Conservation (phyloP, 1,139 yeast genomes). For the Scheffersomyces cryptocercus region DNA sequence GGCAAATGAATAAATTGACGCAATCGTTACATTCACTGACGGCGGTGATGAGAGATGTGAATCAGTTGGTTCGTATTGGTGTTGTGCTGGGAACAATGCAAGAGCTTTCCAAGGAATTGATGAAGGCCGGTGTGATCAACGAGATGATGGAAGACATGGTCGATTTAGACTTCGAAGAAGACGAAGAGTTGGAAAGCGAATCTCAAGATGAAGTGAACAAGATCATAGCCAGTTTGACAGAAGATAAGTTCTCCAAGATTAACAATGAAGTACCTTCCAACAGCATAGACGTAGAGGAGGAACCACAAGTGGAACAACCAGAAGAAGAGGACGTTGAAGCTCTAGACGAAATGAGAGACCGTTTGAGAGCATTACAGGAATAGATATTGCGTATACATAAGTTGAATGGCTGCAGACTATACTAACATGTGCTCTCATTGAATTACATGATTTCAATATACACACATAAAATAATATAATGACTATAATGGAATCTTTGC, state of each 20-base stretch:
- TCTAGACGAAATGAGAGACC: slow-evolving; percentile 83
- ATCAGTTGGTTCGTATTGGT: slow-evolving; percentile 74
- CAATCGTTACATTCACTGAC: slow-evolving; percentile 82
- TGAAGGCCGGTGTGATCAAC: slow-evolving; percentile 88
- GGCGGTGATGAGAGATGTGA: slow-evolving; percentile 85
- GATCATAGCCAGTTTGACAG: slow-evolving; percentile 46
- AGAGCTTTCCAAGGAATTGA: slow-evolving; percentile 81
- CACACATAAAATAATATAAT: no score
- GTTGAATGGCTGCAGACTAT: no score
- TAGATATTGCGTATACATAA: slow-evolving; percentile 16
- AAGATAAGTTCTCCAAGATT: slow-evolving; percentile 44
- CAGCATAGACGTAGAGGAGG: slow-evolving; percentile 22
- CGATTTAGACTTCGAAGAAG: slow-evolving; percentile 65
- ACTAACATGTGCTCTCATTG: no score
- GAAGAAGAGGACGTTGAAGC: slow-evolving; percentile 74
- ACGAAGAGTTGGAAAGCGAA: slow-evolving; percentile 60
- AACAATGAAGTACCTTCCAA: slow-evolving; percentile 46
- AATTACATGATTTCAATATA: no score
- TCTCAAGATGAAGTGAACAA: slow-evolving; percentile 69
- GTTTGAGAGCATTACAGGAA: slow-evolving; percentile 83
- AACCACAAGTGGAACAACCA: slow-evolving; percentile 17
- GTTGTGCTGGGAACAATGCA: slow-evolving; percentile 83
- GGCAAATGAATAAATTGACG: slow-evolving; percentile 80
- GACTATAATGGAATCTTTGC: no score
- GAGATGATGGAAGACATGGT: slow-evolving; percentile 95